These are phyloP conservation scores for Pholiota microspora DNA, from an alignment of 768 basidiomycete species.

Conservation along the genomic window DNA sequence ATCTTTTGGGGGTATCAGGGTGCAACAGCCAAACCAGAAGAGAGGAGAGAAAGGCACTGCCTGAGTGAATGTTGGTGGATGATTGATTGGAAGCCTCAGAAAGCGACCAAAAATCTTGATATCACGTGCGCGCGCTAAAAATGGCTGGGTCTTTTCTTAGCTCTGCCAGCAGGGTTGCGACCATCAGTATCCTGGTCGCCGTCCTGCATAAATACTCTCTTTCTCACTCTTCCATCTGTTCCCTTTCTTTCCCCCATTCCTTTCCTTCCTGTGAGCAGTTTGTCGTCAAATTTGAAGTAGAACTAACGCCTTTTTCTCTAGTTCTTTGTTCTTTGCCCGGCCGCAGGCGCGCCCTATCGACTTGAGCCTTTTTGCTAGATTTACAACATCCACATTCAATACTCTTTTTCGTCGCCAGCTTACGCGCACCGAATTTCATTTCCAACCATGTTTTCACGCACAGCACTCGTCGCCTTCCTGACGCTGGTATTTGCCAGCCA, in stretches of 20 bases:
- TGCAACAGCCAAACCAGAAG: background rate
- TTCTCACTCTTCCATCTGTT: conserved; percentile 11
- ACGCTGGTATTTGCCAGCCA: conserved; percentile 43
- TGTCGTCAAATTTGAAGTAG: conserved; percentile 10
- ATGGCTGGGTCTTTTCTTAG: conserved; percentile 5
- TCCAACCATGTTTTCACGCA: conserved; percentile 43
- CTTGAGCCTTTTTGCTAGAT: conserved; percentile 15
- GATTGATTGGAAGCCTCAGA: background rate
- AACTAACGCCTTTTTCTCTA: conserved; percentile 7
- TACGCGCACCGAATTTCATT: conserved; percentile 16
- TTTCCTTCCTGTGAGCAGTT: conserved; percentile 17
- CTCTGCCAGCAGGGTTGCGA: conserved; percentile 17
- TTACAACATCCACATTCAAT: conserved; percentile 1
- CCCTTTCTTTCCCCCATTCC: conserved; percentile 17
- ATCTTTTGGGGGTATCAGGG: conserved; percentile 37
- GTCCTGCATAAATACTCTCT: conserved; percentile 18
- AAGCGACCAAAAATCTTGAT: background rate
- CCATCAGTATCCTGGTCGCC: conserved; percentile 14
- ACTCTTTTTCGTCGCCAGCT: conserved; percentile 9
- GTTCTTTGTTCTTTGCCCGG: conserved; percentile 27
- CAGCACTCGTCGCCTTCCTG: conserved; percentile 36
- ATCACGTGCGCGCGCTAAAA: background rate
- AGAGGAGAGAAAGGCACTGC: background rate
- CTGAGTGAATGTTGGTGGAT: background rate
- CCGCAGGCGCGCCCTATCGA: conserved; percentile 33